Conservation (phyloP, 768 basidiomycete species). For the Terana coerulea region DNA sequence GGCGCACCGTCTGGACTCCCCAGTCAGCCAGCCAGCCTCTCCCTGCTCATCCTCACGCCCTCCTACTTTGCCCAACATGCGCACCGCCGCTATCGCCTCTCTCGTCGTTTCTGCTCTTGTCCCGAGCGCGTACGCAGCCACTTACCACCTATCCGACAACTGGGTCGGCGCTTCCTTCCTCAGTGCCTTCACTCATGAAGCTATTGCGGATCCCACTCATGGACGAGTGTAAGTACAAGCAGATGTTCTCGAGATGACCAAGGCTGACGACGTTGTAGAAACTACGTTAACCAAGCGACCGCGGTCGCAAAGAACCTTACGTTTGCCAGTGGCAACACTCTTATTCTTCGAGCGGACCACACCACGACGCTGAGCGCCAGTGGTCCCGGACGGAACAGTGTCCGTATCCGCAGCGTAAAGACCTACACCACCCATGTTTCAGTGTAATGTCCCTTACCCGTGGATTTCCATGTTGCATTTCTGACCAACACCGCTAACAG, state of each 20-base stretch:
- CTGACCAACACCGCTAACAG: slow-evolving; percentile 9
- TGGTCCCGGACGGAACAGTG: slow-evolving; percentile 56
- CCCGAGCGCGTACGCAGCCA: slow-evolving; percentile 33
- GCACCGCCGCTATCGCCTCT: slow-evolving; percentile 1
- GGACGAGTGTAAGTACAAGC: slow-evolving; percentile 57
- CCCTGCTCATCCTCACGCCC: neutral
- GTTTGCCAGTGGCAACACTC: slow-evolving; percentile 46
- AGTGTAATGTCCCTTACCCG: slow-evolving; percentile 19
- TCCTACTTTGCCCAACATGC: slow-evolving; percentile 5
- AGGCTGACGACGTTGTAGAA: slow-evolving; percentile 21
- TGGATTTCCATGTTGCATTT: neutral
- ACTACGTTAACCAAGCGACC: slow-evolving; percentile 43
- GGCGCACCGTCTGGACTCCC: neutral
- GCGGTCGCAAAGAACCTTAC: slow-evolving; percentile 55
- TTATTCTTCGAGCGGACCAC: slow-evolving; percentile 54
- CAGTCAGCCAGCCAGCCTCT: neutral
- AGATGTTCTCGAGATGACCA: neutral
- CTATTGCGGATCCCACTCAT: slow-evolving; percentile 57
- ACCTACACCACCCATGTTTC: slow-evolving; percentile 44
- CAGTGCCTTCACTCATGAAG: slow-evolving; percentile 44
- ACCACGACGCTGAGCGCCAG: slow-evolving; percentile 41
- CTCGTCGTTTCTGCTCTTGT: slow-evolving; percentile 4
- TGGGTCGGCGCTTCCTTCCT: slow-evolving; percentile 46
- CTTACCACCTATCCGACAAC: slow-evolving; percentile 44
- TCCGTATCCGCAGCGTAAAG: slow-evolving; percentile 51